Evolutionary conservation across 2,329 filamentous ascomycete species (phyloP).

Genomic region (Penicillium sp.): DNA sequence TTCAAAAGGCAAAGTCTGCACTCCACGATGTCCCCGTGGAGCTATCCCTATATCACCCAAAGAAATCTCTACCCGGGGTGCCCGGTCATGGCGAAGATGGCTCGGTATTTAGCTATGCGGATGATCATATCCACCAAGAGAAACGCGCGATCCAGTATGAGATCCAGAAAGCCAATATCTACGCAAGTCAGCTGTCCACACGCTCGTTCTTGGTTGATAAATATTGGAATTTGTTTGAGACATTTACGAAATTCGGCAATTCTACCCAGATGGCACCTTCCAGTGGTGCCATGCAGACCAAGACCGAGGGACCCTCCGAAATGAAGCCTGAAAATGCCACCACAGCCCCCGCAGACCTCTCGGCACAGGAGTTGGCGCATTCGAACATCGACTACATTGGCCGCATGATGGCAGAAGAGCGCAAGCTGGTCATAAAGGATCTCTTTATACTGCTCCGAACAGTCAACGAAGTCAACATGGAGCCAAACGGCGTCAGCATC

Average conservation of each 20-base stretch:
- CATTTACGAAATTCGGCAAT: constrained; percentile 46
- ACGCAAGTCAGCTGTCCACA: constrained; percentile 75
- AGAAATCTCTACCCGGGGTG: constrained; percentile 8
- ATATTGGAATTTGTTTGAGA: constrained; percentile 73
- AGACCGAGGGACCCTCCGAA: constrained; percentile 14
- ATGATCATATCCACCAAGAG: constrained; percentile 25
- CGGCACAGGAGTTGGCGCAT: constrained; percentile 32
- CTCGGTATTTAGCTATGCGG: constrained; percentile 27
- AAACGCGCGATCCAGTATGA: constrained; percentile 65
- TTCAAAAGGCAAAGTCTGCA: constrained; percentile 67
- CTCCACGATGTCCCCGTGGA: constrained; percentile 67
- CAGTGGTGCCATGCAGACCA: constrained; percentile 12
- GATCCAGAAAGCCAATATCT: constrained; percentile 89
- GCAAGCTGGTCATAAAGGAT: constrained; percentile 77
- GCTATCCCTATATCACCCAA: constrained; percentile 54
- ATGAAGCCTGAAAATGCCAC: background rate
- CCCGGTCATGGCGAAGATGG: constrained; percentile 17
- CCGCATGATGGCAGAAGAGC: constrained; percentile 67
- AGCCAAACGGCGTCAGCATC: constrained; percentile 65
- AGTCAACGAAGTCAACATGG: constrained; percentile 81
- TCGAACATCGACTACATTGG: constrained; percentile 52
- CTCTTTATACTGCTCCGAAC: constrained; percentile 70
- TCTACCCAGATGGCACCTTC: constrained; percentile 7
- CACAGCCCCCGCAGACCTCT: constrained; percentile 18
- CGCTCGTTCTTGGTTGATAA: constrained; percentile 83